These are phyloP conservation scores for Cytospora paraplurivora DNA, from an alignment of 2,329 filamentous ascomycete species.

Conservation along the genomic window DNA sequence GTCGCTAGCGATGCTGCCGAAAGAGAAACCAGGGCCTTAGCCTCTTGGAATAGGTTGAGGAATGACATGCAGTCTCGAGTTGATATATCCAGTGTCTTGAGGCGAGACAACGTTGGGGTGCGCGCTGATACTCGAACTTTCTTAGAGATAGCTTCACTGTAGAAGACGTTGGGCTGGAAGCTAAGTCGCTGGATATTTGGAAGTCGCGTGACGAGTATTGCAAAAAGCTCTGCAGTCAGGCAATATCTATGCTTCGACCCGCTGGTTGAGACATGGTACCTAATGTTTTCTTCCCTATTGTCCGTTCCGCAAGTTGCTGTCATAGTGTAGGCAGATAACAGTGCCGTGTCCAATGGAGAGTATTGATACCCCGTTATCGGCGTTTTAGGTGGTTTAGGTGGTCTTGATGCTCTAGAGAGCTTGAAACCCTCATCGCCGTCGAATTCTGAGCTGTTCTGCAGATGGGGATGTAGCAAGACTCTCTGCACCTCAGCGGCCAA, in stretches of 20 bases:
- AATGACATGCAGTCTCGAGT: constrained; percentile 2
- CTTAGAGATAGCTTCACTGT: background rate
- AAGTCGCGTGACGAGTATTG: background rate
- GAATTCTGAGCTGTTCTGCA: background rate
- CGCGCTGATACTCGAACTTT: no score
- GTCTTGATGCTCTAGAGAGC: background rate
- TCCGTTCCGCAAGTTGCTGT: background rate
- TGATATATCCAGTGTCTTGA: constrained; percentile 3
- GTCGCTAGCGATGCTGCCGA: background rate
- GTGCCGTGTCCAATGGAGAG: no score
- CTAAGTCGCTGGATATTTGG: constrained; percentile 7
- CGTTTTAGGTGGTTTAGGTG: background rate
- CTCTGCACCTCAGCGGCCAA: constrained; percentile 26
- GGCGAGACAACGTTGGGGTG: background rate
- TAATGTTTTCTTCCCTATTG: background rate
- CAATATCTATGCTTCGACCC: background rate
- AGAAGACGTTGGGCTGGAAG: constrained; percentile 5
- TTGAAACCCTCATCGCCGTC: background rate
- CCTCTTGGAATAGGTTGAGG: background rate
- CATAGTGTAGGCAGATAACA: background rate
- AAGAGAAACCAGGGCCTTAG: background rate
- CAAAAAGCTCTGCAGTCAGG: background rate
- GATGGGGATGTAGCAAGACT: background rate
- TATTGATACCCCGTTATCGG: no score
- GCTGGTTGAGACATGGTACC: background rate